Percentiles rank a stretch among this genome's conserved stretches.
Conservation (phyloP, 805 yeast genomes). For the Metschnikowia anglica region DNA sequence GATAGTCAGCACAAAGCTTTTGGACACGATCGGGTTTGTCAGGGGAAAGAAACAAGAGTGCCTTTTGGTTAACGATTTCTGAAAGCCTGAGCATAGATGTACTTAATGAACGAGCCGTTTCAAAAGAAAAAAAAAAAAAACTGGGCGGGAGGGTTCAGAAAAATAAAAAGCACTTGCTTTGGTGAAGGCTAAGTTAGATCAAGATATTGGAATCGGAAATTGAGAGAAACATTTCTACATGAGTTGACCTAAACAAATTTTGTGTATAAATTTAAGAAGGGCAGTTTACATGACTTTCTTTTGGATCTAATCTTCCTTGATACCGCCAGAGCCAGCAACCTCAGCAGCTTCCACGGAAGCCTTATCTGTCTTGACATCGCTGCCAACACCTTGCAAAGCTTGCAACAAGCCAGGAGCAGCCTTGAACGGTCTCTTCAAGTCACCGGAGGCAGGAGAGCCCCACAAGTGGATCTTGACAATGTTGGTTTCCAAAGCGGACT, state of each 20-base stretch:
- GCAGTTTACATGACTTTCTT: not conserved
- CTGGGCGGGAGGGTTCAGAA: too few relatives aligned
- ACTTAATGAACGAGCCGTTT: too few relatives aligned
- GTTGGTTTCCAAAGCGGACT: slow-evolving; percentile 86
- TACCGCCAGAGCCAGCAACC: slow-evolving; percentile 81
- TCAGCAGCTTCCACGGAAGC: slow-evolving; percentile 83
- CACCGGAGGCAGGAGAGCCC: slow-evolving; percentile 80
- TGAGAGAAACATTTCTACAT: too few relatives aligned
- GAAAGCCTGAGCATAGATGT: not conserved
- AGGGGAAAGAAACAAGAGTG: slow-evolving; percentile 46
- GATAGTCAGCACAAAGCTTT: slow-evolving; percentile 53
- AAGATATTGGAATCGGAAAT: too few relatives aligned
- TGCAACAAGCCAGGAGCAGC: slow-evolving; percentile 54
- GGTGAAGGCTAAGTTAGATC: too few relatives aligned
- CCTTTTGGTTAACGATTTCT: slow-evolving; percentile 31
- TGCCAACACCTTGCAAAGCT: slow-evolving; percentile 62
- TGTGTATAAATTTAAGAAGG: not conserved
- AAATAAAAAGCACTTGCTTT: too few relatives aligned
- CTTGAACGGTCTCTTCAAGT: slow-evolving; percentile 95
- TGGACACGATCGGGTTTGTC: slow-evolving; percentile 50
- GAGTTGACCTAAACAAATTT: too few relatives aligned
- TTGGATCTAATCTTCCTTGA: slow-evolving; percentile 69
- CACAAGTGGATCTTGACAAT: slow-evolving; percentile 88
- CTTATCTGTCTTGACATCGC: slow-evolving; percentile 76
- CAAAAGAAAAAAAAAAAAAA: too few relatives aligned